Percentiles rank a stretch among this genome's conserved stretches.
Conservation (phyloP, 164 flowering plant genomes). For the Dillenia suffruticosa region DNA sequence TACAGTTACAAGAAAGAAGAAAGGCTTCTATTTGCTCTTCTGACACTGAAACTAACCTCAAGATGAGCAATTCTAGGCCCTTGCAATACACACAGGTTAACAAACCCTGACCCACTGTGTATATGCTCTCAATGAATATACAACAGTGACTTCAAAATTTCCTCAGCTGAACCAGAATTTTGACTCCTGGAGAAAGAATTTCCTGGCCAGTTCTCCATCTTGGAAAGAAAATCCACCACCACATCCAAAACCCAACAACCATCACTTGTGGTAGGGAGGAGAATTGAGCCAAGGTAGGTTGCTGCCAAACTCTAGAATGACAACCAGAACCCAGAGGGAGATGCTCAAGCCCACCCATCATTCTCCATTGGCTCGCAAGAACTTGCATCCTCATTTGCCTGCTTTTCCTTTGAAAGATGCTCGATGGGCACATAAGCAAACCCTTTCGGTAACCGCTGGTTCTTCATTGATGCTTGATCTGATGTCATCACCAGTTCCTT, state of each 20-base stretch:
- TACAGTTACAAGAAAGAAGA: slow-evolving; percentile 35
- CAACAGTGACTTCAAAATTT: slow-evolving; percentile 50
- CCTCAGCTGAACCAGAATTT: slow-evolving; percentile 10
- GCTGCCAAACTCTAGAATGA: slow-evolving; percentile 6
- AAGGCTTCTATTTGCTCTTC: slow-evolving; percentile 17
- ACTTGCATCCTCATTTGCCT: slow-evolving; percentile 23
- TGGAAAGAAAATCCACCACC: background rate
- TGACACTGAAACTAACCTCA: slow-evolving; percentile 3
- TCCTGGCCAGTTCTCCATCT: slow-evolving; percentile 11
- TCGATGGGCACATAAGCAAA: slow-evolving; percentile 78
- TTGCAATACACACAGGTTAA: slow-evolving; percentile 21
- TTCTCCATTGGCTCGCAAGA: slow-evolving; percentile 34
- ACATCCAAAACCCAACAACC: background rate
- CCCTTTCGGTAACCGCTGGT: slow-evolving; percentile 77
- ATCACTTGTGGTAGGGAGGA: slow-evolving; percentile 12
- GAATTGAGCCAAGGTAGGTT: slow-evolving; percentile 4
- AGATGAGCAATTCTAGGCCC: slow-evolving; percentile 14
- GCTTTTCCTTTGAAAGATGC: slow-evolving; percentile 62
- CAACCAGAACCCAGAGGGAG: slow-evolving; percentile 3
- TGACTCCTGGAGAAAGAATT: slow-evolving; percentile 7
- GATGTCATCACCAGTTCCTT: slow-evolving; percentile 89
- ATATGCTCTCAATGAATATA: slow-evolving; percentile 51
- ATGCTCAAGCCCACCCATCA: slow-evolving; percentile 30
- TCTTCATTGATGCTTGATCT: slow-evolving; percentile 80
- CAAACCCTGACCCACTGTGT: slow-evolving; percentile 49